Evolutionary conservation across 2,329 filamentous ascomycete genomes (phyloP).

Genomic region (Septoria linicola): DNA sequence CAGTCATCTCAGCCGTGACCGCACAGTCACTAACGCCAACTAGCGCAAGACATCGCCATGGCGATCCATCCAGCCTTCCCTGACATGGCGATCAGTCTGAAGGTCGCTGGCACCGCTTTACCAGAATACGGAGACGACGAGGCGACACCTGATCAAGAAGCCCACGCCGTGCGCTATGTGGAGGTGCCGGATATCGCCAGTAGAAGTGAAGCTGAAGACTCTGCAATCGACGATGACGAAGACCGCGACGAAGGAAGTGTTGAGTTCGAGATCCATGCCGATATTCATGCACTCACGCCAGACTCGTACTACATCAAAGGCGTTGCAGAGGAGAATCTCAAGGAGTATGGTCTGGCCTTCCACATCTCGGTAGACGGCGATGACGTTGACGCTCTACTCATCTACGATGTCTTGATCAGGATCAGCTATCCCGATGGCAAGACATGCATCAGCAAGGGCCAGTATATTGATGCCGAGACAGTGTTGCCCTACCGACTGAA

Average conservation of each 20-base stretch:
- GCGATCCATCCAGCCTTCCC: background rate
- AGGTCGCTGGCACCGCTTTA: background rate
- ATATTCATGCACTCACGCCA: background rate
- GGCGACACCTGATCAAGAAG: slow-evolving; percentile 1
- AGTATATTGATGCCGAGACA: background rate
- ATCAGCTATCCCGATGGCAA: slow-evolving; percentile 3
- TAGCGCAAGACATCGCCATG: background rate
- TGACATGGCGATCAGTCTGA: background rate
- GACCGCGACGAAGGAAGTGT: background rate
- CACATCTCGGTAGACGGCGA: slow-evolving; percentile 9
- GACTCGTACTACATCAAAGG: background rate
- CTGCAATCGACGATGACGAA: background rate
- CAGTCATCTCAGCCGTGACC: no score
- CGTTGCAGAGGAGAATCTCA: no score
- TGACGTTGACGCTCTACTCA: background rate
- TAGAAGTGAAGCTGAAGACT: no score
- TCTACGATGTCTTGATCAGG: background rate
- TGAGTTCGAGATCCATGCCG: slow-evolving; percentile 2
- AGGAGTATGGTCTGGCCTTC: background rate
- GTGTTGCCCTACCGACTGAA: slow-evolving; percentile 15
- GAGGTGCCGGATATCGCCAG: slow-evolving; percentile 1
- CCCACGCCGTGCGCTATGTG: background rate
- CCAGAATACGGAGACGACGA: slow-evolving; percentile 1
- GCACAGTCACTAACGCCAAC: no score
- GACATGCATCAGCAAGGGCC: slow-evolving; percentile 9